Evolutionary conservation across 2,329 filamentous ascomycete species (phyloP), one percentile per base, ranked within the genome.

Genomic region (Biscogniauxia sp.): DNA sequence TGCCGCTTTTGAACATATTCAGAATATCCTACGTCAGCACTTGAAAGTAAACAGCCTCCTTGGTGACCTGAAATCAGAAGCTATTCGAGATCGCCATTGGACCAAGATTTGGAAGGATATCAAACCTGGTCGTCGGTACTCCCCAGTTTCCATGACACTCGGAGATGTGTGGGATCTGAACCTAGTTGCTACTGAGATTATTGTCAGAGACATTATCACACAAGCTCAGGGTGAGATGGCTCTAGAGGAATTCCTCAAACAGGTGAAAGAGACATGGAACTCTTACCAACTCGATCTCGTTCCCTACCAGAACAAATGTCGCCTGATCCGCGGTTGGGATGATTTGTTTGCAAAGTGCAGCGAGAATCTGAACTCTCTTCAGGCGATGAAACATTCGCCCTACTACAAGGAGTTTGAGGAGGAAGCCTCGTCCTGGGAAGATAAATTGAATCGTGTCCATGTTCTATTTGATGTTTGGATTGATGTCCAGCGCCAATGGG

Each of bases 381-480:
- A 98, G 76, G 95, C 95, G 23, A 99, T 99, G 96, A 90, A 92
- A 73, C 94, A 99, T 76, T 99, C 95, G 5, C 95, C 95, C 0
- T 99, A 99, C 77, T 99, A 97, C 83, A 98, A 97, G 76, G 94
- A 98, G 70, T 99, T 99, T 64, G 95, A 99, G 74, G 95, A 99
- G 70, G 95, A 99, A 69, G 96, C 96, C 6, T 90, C 93, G 0
- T 86, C 90, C 0, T 99, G 95, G 95, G 96, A 99, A 77, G 96
- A 99, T 77, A 97, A 96, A 75, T 84, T 99, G 25, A 99, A 98
- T 75, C 88, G 95, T 53, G 93, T 99, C 2, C 95, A 99, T 73
- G 92, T 99, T 17, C 84, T 99, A 9, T 99, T 99, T 72, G 95
- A 99, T 75, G 93, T 99, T 17, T 99, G 96, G 96, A 99, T 99